phyloP scores from a whole-genome alignment of 352 stramenopile genomes.

The Pythium myriotylum region DNA sequence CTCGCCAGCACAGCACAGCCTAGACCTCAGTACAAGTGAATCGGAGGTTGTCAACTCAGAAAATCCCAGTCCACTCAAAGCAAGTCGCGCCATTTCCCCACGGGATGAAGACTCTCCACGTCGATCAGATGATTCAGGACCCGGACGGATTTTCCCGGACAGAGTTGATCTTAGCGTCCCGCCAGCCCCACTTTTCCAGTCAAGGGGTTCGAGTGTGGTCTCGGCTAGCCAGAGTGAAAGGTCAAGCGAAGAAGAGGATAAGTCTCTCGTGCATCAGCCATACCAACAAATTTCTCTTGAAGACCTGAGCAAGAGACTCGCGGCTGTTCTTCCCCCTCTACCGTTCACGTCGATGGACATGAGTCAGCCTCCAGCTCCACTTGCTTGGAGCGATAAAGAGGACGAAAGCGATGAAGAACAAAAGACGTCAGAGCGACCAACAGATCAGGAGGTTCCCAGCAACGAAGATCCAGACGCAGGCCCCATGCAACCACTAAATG shows the following conservation, averaged over 20 bases:
- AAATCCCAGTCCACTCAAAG: not conserved
- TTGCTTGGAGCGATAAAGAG: slow-evolving; percentile 20
- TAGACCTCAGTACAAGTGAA: slow-evolving; percentile 10
- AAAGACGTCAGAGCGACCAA: not conserved
- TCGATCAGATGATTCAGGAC: too few species aligned
- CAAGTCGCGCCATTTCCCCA: too few species aligned
- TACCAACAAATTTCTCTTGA: slow-evolving; percentile 19
- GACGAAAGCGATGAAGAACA: not conserved
- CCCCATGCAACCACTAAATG: not conserved
- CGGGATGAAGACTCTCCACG: too few species aligned
- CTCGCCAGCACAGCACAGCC: slow-evolving; percentile 27
- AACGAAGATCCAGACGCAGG: not conserved
- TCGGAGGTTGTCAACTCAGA: not conserved
- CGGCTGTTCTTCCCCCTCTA: slow-evolving; percentile 32
- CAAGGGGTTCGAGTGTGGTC: not conserved
- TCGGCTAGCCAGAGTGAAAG: not conserved
- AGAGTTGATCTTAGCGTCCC: too few species aligned
- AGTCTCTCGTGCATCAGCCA: not conserved
- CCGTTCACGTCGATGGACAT: slow-evolving; percentile 48
- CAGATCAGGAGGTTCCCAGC: not conserved
- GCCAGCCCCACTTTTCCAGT: too few species aligned
- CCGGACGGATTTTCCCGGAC: too few species aligned
- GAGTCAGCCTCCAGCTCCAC: slow-evolving; percentile 42
- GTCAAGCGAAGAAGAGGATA: not conserved
- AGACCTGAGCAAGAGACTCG: slow-evolving; percentile 29